Evolutionary conservation across 2,329 filamentous ascomycete species (phyloP).

Genomic region (Xylariaceae sp.): DNA sequence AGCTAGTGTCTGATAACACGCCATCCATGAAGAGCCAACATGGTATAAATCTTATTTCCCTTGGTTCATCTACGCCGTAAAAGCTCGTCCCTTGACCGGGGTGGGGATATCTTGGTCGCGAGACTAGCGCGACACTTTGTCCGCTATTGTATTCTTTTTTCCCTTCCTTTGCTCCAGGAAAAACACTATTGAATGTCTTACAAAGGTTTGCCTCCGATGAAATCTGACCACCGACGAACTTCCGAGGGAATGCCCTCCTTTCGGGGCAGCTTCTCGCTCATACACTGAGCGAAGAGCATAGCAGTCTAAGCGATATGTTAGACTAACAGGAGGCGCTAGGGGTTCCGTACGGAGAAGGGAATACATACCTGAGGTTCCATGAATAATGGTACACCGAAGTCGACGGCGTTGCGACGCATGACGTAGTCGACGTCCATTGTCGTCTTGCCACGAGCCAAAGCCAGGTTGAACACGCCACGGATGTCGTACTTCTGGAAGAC

Average conservation of each 20-base stretch:
- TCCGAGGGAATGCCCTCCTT: conserved; percentile 85
- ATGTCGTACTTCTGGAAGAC: conserved; percentile 98
- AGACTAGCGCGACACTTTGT: not conserved
- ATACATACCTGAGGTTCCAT: conserved; percentile 90
- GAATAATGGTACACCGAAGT: conserved; percentile 96
- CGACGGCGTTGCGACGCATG: conserved; percentile 96
- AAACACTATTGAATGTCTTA: conserved; percentile 40
- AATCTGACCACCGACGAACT: conserved; percentile 92
- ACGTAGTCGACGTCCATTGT: conserved; percentile 93
- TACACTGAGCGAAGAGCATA: conserved; percentile 91
- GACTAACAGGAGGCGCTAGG: not conserved
- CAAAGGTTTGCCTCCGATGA: conserved; percentile 82
- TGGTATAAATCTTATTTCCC: too few relatives aligned
- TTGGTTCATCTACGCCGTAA: too few relatives aligned
- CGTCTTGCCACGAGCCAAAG: conserved; percentile 77
- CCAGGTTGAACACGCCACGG: conserved; percentile 92
- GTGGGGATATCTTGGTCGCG: not conserved
- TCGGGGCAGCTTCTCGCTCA: conserved; percentile 92
- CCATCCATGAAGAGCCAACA: too few relatives aligned
- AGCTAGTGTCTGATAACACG: too few relatives aligned
- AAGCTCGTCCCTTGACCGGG: too few relatives aligned
- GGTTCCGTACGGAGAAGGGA: not conserved
- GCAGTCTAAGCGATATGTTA: conserved; percentile 64
- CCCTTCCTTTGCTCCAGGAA: not conserved
- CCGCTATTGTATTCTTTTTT: not conserved